Conservation (phyloP, 768 basidiomycete species). For the Nevesoporus exiguus region DNA sequence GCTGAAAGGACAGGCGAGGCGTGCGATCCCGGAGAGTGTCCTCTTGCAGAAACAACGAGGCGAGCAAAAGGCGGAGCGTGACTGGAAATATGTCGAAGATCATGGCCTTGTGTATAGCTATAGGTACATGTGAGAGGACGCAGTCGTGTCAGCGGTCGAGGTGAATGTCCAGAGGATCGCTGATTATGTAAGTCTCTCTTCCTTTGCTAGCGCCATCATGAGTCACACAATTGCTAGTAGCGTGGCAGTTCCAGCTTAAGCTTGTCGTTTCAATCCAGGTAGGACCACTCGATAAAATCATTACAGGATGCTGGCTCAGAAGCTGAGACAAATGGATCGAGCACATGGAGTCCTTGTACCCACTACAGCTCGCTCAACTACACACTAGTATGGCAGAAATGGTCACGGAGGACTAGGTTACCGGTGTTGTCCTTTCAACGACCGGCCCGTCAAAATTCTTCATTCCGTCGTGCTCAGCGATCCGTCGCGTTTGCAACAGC, state of each 20-base stretch:
- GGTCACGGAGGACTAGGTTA: background rate
- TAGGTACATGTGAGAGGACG: background rate
- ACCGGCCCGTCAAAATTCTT: background rate
- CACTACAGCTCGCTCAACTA: background rate
- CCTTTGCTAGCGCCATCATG: background rate
- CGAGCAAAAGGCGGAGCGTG: constrained; percentile 41
- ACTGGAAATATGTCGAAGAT: constrained; percentile 35
- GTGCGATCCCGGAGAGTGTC: constrained; percentile 27
- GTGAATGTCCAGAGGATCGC: background rate
- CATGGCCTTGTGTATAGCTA: background rate
- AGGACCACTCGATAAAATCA: no score
- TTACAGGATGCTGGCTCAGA: no score
- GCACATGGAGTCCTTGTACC: no score
- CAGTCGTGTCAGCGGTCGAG: background rate
- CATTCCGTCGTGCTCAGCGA: background rate
- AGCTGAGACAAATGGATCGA: no score
- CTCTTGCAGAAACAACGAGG: constrained; percentile 39
- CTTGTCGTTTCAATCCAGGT: no score
- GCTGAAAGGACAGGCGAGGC: constrained; percentile 49
- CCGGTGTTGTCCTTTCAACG: background rate
- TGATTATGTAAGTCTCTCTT: constrained; percentile 13
- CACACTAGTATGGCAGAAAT: background rate
- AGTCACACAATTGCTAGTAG: no score
- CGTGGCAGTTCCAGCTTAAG: no score
- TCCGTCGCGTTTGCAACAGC: constrained; percentile 7